These are phyloP conservation scores for Calocybe cyanea DNA, from an alignment of 768 basidiomycete species.

Conservation along the genomic window DNA sequence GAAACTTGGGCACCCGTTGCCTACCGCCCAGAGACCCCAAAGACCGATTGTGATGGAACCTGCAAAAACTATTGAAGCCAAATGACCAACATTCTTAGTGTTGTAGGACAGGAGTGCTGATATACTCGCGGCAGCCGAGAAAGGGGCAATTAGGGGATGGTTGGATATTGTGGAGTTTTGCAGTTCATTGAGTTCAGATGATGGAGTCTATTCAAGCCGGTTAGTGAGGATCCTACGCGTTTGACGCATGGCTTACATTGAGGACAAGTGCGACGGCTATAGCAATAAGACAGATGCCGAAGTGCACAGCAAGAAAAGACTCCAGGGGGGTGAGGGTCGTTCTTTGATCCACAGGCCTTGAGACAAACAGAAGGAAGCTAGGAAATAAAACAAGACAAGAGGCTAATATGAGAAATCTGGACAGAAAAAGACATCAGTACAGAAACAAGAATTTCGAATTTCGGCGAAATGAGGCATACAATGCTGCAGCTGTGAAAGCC, in stretches of 20 bases:
- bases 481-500: constrained; percentile 24
- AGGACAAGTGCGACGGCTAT: constrained; percentile 54
- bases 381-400: constrained; percentile 48
- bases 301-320: constrained; percentile 61
- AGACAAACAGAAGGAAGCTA: constrained; percentile 63
- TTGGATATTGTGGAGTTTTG: constrained; percentile 18
- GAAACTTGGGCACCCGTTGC: constrained; percentile 22
- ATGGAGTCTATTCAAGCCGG: constrained; percentile 37
- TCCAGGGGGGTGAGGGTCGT: constrained; percentile 60
- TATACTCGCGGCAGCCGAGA: constrained; percentile 49
- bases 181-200: constrained; percentile 31
- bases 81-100: constrained; percentile 49
- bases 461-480: constrained; percentile 19
- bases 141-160: constrained; percentile 64
- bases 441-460: too few species aligned
- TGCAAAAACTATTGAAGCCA: constrained; percentile 49
- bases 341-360: constrained; percentile 40
- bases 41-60: constrained; percentile 50
- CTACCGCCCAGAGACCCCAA: constrained; percentile 71
- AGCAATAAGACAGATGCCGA: constrained; percentile 58
- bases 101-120: constrained; percentile 69
- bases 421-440: constrained; percentile 2
- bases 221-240: not conserved
- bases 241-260: constrained; percentile 38
- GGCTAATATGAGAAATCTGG: constrained; percentile 17